Conservation (phyloP, 2,329 filamentous ascomycete genomes). For the Penicillium fuscoglaucum region DNA sequence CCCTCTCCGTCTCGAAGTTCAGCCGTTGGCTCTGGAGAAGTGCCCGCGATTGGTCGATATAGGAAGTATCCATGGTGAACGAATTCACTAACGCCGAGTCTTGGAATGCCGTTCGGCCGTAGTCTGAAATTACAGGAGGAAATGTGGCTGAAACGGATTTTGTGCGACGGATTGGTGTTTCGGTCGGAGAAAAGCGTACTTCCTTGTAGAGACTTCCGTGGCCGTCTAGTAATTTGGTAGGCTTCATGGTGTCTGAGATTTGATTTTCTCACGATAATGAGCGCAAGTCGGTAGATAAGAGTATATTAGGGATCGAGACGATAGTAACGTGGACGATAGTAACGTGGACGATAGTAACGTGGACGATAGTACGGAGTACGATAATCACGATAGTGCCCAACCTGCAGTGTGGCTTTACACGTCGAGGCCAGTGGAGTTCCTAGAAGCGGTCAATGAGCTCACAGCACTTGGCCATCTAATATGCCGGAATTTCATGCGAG, state of each 20-base stretch:
- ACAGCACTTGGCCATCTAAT: not conserved
- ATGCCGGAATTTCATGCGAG: constrained; percentile 2
- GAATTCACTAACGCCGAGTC: constrained; percentile 16
- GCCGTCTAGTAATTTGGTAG: constrained; percentile 31
- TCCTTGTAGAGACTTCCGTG: constrained; percentile 43
- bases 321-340: not conserved
- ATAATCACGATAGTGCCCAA: constrained; percentile 4
- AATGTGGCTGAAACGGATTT: constrained; percentile 43
- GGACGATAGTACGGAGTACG: not conserved
- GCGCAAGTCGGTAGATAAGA: constrained; percentile 1
- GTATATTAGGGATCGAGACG: not conserved
- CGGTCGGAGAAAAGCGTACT: constrained; percentile 44
- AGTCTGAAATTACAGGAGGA: constrained; percentile 31
- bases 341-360: not conserved
- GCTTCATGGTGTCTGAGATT: constrained; percentile 26
- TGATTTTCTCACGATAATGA: constrained; percentile 3
- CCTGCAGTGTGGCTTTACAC: not conserved
- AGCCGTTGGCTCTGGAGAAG: constrained; percentile 41
- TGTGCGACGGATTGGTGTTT: constrained; percentile 38
- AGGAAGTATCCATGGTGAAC: constrained; percentile 35
- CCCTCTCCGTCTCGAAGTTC: constrained; percentile 43
- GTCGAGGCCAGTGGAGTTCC: constrained; percentile 1
- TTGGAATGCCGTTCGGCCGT: constrained; percentile 22
- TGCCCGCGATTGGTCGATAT: constrained; percentile 45
- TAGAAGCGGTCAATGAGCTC: constrained; percentile 7